phyloP scores from a whole-genome alignment of 129 eudicot genomes.

The Helianthus tuberosus region DNA sequence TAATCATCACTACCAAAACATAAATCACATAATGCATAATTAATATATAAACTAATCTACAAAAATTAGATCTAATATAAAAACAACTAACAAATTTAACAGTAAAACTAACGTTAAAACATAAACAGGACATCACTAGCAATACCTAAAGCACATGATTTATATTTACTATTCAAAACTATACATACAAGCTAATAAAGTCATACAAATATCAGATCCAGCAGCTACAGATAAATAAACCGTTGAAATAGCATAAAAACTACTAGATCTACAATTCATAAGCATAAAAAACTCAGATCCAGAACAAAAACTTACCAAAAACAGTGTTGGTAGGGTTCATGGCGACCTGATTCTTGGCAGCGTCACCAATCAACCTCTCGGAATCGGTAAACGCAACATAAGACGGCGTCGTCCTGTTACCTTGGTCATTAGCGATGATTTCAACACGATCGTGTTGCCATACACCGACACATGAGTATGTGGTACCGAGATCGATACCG shows the following conservation, averaged over 20 bases:
- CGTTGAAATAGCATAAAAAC: not conserved
- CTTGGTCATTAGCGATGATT: conserved; percentile 67
- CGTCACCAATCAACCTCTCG: conserved; percentile 59
- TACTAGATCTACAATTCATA: not conserved
- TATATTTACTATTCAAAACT: not conserved
- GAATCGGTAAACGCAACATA: conserved; percentile 61
- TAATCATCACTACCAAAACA: no score
- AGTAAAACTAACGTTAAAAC: no score
- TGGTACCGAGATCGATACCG: conserved; percentile 61
- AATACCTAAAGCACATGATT: not conserved
- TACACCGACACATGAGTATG: conserved; percentile 60
- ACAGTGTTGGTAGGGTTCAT: conserved; percentile 68
- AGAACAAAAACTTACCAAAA: conserved; percentile 36
- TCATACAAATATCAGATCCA: not conserved
- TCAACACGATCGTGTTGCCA: conserved; percentile 72
- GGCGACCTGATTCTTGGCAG: conserved; percentile 70
- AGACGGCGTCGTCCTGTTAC: conserved; percentile 60
- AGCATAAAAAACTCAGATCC: conserved; percentile 7
- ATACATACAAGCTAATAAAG: not conserved
- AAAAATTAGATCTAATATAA: no score
- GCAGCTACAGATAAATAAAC: not conserved
- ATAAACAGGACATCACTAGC: not conserved
- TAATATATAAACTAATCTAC: no score
- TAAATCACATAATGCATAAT: no score
- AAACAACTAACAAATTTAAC: no score